These are phyloP conservation scores for Saitozyma podzolica DNA, from an alignment of 768 basidiomycete genomes.

Conservation along the genomic window DNA sequence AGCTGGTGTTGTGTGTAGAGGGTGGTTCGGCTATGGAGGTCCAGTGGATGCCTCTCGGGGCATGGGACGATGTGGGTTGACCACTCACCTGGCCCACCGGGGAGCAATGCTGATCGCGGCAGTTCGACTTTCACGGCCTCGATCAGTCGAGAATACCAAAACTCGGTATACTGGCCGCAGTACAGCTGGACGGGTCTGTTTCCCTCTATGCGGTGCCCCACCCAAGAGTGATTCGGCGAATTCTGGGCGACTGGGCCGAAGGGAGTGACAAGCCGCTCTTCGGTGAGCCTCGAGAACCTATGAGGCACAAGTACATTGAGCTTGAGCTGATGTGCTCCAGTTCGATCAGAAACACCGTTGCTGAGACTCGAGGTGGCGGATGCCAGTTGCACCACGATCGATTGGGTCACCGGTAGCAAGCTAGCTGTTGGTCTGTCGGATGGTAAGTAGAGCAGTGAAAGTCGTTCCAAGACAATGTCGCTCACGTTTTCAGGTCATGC, in stretches of 20 bases:
- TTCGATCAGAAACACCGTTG: conserved; percentile 59
- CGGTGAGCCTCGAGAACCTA: conserved; percentile 15
- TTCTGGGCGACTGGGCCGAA: background rate
- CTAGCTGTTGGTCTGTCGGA: conserved; percentile 82
- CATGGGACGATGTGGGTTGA: conserved; percentile 62
- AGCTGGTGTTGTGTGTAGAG: conserved; percentile 82
- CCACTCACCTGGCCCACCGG: too few relatives aligned
- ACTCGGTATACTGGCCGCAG: conserved; percentile 78
- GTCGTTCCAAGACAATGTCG: background rate
- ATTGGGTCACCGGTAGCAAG: conserved; percentile 84
- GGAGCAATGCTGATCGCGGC: conserved; percentile 7
- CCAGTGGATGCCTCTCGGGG: conserved; percentile 91
- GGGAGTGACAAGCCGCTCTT: conserved; percentile 17
- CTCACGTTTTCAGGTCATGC: conserved; percentile 36
- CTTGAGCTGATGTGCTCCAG: conserved; percentile 47
- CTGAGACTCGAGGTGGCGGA: conserved; percentile 74
- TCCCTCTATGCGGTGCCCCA: conserved; percentile 77
- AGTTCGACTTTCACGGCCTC: conserved; percentile 10
- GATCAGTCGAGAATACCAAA: conserved; percentile 54
- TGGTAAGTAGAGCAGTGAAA: conserved; percentile 57
- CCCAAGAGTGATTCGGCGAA: conserved; percentile 60
- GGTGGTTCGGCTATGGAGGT: conserved; percentile 74
- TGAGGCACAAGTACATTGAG: background rate
- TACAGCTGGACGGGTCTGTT: conserved; percentile 83
- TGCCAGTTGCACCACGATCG: conserved; percentile 72